A percentile compares a stretch with the other conserved stretches of the same genome.
These are phyloP conservation scores for Hemisphaericaspora xylofermentans DNA, from an alignment of 1,139 yeast species.

Conservation along the genomic window DNA sequence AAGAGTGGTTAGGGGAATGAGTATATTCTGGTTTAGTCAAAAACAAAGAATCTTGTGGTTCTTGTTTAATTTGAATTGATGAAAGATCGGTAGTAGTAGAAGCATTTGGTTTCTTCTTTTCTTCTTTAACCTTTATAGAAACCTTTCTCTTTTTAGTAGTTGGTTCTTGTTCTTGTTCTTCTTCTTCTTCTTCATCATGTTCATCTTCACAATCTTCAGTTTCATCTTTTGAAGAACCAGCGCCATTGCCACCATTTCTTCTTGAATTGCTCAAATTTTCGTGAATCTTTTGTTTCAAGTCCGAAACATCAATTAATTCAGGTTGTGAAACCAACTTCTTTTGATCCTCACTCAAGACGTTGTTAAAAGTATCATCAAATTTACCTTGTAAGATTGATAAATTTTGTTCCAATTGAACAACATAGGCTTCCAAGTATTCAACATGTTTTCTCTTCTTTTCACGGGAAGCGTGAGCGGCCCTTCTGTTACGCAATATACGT, in stretches of 20 bases:
- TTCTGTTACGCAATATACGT: constrained; percentile 86
- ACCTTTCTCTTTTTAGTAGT: constrained; percentile 12
- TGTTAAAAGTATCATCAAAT: constrained; percentile 18
- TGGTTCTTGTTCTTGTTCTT: constrained; percentile 4
- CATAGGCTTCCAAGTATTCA: constrained; percentile 75
- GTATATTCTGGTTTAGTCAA: background rate
- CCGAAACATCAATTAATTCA: constrained; percentile 25
- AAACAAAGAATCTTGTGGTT: constrained; percentile 1
- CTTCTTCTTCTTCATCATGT: constrained; percentile 11
- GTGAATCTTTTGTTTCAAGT: constrained; percentile 35
- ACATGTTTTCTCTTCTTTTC: constrained; percentile 94
- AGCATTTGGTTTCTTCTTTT: constrained; percentile 2
- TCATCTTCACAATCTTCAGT: constrained; percentile 5
- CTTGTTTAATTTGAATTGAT: constrained; percentile 8
- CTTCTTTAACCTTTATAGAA: constrained; percentile 1
- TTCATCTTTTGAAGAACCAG: constrained; percentile 4
- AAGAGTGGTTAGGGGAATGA: background rate
- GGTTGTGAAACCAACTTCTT: constrained; percentile 15
- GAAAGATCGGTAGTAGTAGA: constrained; percentile 6
- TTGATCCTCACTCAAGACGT: constrained; percentile 17
- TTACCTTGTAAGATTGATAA: constrained; percentile 25
- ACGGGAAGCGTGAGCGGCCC: constrained; percentile 96
- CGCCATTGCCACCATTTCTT: constrained; percentile 5
- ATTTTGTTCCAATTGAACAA: constrained; percentile 47
- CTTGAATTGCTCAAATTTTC: constrained; percentile 25